Evolutionary conservation across 495 filamentous ascomycete genomes (phyloP).

Genomic region (Letharia columbiana): DNA sequence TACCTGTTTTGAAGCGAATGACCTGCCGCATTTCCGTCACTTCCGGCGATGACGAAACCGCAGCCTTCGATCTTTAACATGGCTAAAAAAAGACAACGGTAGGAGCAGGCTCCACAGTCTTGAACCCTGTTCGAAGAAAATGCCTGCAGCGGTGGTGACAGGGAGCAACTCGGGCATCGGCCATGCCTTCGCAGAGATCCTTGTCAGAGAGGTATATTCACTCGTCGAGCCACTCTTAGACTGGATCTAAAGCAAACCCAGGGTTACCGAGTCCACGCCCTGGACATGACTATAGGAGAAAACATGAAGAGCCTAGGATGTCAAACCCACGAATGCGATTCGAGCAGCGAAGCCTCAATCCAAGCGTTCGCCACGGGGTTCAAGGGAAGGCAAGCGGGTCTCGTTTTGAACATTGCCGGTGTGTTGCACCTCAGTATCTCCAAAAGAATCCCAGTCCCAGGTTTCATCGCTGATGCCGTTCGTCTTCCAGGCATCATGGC

Average conservation of each 20-base stretch:
- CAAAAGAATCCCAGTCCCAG: background rate
- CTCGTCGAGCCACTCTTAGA: background rate
- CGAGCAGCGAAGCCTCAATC: background rate
- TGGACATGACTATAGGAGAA: constrained; percentile 4
- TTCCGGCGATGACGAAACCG: constrained; percentile 6
- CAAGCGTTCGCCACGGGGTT: constrained; percentile 5
- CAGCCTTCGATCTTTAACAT: background rate
- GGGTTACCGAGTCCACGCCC: constrained; percentile 30
- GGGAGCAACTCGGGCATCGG: constrained; percentile 32
- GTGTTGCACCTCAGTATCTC: background rate
- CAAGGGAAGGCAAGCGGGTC: background rate
- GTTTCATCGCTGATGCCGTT: background rate
- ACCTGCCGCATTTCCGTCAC: background rate
- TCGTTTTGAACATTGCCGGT: constrained; percentile 10
- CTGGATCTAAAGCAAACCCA: background rate
- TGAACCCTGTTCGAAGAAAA: background rate
- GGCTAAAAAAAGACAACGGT: background rate
- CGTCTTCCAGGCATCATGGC: constrained; percentile 26
- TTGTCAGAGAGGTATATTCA: constrained; percentile 19
- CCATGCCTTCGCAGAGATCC: constrained; percentile 27
- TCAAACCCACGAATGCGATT: background rate
- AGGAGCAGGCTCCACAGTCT: background rate
- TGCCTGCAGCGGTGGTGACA: constrained; percentile 32
- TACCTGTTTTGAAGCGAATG: background rate
- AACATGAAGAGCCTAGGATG: constrained; percentile 1